Evolutionary conservation across 257 asterid genomes (phyloP).

Genomic region (Catharanthus roseus): DNA sequence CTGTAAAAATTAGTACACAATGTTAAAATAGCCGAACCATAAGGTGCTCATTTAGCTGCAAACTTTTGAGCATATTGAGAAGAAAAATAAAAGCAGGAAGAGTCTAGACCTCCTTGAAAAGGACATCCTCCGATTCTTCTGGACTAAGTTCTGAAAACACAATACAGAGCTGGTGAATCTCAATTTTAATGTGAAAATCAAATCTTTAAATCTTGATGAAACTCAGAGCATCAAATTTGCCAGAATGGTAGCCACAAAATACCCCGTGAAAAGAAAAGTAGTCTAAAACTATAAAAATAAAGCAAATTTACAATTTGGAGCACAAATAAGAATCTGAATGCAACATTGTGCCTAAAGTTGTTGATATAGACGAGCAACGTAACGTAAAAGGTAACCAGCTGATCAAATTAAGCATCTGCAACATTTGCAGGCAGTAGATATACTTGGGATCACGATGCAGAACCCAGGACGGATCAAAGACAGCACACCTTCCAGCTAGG

Average conservation of each 20-base stretch:
- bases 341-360: neutral
- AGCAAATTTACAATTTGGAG: neutral
- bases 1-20: constrained; percentile 28
- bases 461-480: neutral
- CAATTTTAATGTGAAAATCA: neutral
- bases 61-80: neutral
- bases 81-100: constrained; percentile 16
- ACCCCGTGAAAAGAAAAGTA: neutral
- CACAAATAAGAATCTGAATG: neutral
- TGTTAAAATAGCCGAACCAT: constrained; percentile 1
- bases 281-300: neutral
- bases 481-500: neutral
- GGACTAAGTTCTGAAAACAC: constrained; percentile 71
- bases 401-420: neutral
- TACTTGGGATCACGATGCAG: neutral
- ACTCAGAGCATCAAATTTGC: neutral
- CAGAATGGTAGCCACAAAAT: neutral
- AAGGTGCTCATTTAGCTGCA: neutral
- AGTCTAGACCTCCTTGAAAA: constrained; percentile 78
- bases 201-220: neutral
- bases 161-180: neutral
- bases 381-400: neutral
- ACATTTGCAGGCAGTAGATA: neutral
- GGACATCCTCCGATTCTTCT: constrained; percentile 95
- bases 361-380: neutral